Evolutionary conservation across 2,329 filamentous ascomycete species (phyloP).

Genomic region (Penicillium frequentans): DNA sequence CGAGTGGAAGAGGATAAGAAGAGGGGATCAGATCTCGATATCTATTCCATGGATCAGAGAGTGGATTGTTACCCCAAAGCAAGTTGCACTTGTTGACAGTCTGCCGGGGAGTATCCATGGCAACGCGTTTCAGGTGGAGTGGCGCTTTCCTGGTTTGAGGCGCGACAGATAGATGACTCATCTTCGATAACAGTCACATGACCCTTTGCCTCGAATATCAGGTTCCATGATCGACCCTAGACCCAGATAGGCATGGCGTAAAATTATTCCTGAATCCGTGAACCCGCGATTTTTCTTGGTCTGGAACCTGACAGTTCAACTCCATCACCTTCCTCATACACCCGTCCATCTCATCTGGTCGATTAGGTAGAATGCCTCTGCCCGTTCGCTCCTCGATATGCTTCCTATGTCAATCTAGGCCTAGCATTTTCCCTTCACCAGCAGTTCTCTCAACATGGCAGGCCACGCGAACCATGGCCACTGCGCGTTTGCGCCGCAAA

Average conservation of each 20-base stretch:
- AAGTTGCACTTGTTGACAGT: conserved; percentile 32
- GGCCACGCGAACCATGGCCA: conserved; percentile 32
- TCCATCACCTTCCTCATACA: neutral
- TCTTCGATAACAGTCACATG: conserved; percentile 14
- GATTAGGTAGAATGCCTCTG: conserved; percentile 30
- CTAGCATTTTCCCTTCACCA: conserved; percentile 14
- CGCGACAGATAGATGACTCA: conserved; percentile 13
- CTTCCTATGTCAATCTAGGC: conserved; percentile 33
- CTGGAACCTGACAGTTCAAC: neutral
- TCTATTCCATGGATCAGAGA: conserved; percentile 24
- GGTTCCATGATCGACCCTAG: conserved; percentile 16
- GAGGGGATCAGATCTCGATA: conserved; percentile 23
- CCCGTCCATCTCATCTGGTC: neutral
- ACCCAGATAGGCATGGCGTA: conserved; percentile 7
- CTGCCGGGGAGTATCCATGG: conserved; percentile 35
- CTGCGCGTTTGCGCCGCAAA: conserved; percentile 33
- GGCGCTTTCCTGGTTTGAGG: neutral
- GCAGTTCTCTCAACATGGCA: conserved; percentile 27
- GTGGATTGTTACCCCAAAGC: conserved; percentile 29
- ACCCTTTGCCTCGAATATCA: conserved; percentile 8
- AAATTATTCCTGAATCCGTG: neutral
- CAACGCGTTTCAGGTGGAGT: conserved; percentile 21
- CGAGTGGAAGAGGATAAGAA: conserved; percentile 26
- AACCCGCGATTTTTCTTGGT: conserved; percentile 10
- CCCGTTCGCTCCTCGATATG: conserved; percentile 31